Conservation (phyloP, 306 rosid species). For the Sphenostylis stenocarpa region DNA sequence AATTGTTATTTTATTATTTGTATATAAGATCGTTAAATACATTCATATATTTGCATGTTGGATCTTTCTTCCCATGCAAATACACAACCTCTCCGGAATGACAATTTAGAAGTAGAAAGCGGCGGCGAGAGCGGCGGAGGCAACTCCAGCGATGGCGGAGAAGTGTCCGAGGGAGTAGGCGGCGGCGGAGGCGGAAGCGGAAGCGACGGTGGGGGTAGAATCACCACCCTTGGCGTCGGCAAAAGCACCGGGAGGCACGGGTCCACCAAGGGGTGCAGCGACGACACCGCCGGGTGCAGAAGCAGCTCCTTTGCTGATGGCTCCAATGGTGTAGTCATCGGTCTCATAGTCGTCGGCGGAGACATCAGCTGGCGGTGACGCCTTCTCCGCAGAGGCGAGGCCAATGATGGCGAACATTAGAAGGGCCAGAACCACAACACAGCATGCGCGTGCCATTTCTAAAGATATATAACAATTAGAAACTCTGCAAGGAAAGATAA, state of each 20-base stretch:
- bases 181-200: background rate
- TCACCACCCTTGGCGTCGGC: background rate
- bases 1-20: too few relatives aligned
- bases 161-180: constrained; percentile 8
- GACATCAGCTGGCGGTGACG: background rate
- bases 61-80: background rate
- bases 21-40: too few relatives aligned
- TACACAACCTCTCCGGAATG: background rate
- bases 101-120: constrained; percentile 32
- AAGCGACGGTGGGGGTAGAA: background rate
- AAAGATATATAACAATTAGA: background rate
- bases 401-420: constrained; percentile 49
- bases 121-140: constrained; percentile 28
- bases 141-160: constrained; percentile 36
- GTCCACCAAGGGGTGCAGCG: constrained; percentile 52
- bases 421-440: constrained; percentile 37
- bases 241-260: constrained; percentile 42
- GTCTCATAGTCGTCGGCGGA: background rate
- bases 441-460: constrained; percentile 62
- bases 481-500: background rate
- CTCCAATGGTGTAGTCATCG: background rate
- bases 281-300: constrained; percentile 18
- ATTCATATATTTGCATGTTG: background rate
- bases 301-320: background rate
- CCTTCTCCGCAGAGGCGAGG: constrained; percentile 2